phyloP scores from a whole-genome alignment of 306 rosid species.

The Lotus japonicus region DNA sequence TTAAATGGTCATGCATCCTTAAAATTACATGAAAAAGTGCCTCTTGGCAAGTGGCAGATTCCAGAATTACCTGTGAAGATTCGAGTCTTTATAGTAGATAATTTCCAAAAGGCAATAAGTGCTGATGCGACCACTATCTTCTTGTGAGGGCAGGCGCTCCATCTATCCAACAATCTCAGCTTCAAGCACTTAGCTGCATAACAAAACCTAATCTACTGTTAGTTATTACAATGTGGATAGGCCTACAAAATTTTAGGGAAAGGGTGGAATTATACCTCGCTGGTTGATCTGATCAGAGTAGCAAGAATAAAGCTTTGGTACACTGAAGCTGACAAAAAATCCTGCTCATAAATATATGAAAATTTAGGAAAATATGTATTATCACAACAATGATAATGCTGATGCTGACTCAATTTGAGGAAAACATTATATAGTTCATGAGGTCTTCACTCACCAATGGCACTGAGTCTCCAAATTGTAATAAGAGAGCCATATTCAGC shows the following conservation, averaged over 20 bases:
- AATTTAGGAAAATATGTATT: slow-evolving; percentile 2
- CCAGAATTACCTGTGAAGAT: slow-evolving; percentile 59
- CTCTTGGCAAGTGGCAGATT: neutral
- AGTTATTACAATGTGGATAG: neutral
- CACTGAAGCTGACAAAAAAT: slow-evolving; percentile 66
- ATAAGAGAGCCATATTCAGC: slow-evolving; percentile 77
- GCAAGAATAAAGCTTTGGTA: slow-evolving; percentile 68
- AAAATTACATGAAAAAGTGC: neutral
- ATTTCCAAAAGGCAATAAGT: slow-evolving; percentile 72
- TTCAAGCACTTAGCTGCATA: slow-evolving; percentile 47
- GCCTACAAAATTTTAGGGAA: neutral
- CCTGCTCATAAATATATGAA: slow-evolving; percentile 32
- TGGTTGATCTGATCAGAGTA: slow-evolving; percentile 59
- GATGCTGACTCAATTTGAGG: neutral
- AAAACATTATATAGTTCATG: neutral
- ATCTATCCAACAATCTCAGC: slow-evolving; percentile 54
- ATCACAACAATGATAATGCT: neutral
- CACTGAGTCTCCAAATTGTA: slow-evolving; percentile 68
- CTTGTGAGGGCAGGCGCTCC: slow-evolving; percentile 79
- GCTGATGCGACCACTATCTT: slow-evolving; percentile 56
- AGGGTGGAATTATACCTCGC: slow-evolving; percentile 38
- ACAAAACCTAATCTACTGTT: slow-evolving; percentile 5
- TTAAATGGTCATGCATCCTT: no score
- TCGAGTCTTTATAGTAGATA: slow-evolving; percentile 59
- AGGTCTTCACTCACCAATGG: slow-evolving; percentile 61